Evolutionary conservation across 176 grass and related monocot genomes (phyloP).

Genomic region (Guadua angustifolia): DNA sequence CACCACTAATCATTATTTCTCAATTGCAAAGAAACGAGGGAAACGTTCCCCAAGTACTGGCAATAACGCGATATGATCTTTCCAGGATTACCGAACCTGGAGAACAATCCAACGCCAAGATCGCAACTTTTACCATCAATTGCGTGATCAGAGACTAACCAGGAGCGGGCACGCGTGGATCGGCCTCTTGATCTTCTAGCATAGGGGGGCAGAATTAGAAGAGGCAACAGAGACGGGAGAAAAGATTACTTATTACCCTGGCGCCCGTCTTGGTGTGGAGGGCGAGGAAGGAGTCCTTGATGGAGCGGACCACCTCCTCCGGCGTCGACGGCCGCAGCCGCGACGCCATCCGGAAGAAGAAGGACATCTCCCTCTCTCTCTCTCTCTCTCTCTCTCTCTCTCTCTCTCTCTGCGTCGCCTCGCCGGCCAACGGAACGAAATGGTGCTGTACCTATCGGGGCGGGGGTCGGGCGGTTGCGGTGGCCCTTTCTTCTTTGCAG

Average conservation of each 20-base stretch:
- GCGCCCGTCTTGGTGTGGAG: slow-evolving; percentile 78
- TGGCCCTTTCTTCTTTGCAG: slow-evolving; percentile 26
- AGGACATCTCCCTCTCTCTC: slow-evolving; percentile 52
- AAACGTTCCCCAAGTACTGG: slow-evolving; percentile 13
- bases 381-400: neutral
- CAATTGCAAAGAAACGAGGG: neutral
- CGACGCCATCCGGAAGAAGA: slow-evolving; percentile 78
- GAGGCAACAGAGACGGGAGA: neutral
- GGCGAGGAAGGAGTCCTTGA: slow-evolving; percentile 87
- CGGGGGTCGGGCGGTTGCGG: slow-evolving; percentile 32
- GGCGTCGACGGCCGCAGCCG: slow-evolving; percentile 58
- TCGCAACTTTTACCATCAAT: slow-evolving; percentile 14
- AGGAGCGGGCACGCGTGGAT: slow-evolving; percentile 11
- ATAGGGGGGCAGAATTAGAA: slow-evolving; percentile 1
- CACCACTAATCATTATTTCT: neutral
- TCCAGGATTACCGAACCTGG: neutral
- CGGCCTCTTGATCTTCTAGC: neutral
- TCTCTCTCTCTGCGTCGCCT: neutral
- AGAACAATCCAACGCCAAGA: slow-evolving; percentile 20
- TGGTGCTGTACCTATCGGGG: slow-evolving; percentile 27
- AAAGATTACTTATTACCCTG: slow-evolving; percentile 53
- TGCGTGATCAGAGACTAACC: neutral
- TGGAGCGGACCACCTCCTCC: slow-evolving; percentile 63
- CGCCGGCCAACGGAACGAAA: slow-evolving; percentile 38
- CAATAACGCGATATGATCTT: neutral